These are phyloP conservation scores for Cladosporium halotolerans DNA, from an alignment of 2,329 filamentous ascomycete species.

Conservation along the genomic window DNA sequence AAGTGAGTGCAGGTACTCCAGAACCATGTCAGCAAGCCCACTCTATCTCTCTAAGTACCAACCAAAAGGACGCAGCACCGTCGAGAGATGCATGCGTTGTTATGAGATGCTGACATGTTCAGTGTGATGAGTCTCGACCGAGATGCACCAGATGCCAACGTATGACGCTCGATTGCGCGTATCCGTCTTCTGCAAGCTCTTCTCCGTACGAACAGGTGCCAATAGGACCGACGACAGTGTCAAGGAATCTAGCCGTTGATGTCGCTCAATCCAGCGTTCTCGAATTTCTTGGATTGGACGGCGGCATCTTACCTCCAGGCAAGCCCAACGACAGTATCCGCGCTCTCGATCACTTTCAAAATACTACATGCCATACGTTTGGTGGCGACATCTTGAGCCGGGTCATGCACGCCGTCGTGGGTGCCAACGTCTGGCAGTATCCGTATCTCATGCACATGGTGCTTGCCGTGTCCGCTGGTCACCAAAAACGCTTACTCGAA, in stretches of 20 bases:
- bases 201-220: not conserved
- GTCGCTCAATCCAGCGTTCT: slow-evolving; percentile 11
- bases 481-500: slow-evolving; percentile 7
- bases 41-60: no score
- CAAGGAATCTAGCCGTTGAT: slow-evolving; percentile 13
- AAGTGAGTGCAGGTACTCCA: not conserved
- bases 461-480: slow-evolving; percentile 17
- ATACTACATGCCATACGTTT: slow-evolving; percentile 14
- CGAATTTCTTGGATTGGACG: not conserved
- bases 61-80: no score
- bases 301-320: not conserved
- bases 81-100: no score
- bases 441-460: slow-evolving; percentile 20
- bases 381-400: slow-evolving; percentile 9
- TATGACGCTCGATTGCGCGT: slow-evolving; percentile 10
- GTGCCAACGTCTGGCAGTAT: slow-evolving; percentile 14
- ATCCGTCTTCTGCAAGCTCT: slow-evolving; percentile 1
- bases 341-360: slow-evolving; percentile 18
- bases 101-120: not conserved
- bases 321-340: slow-evolving; percentile 2
- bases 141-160: slow-evolving; percentile 13
- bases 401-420: slow-evolving; percentile 16
- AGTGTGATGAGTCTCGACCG: slow-evolving; percentile 15
- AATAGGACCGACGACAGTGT: not conserved
- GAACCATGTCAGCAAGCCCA: no score